Conservation (phyloP, 768 basidiomycete species). For the Macrocybe gigantea region DNA sequence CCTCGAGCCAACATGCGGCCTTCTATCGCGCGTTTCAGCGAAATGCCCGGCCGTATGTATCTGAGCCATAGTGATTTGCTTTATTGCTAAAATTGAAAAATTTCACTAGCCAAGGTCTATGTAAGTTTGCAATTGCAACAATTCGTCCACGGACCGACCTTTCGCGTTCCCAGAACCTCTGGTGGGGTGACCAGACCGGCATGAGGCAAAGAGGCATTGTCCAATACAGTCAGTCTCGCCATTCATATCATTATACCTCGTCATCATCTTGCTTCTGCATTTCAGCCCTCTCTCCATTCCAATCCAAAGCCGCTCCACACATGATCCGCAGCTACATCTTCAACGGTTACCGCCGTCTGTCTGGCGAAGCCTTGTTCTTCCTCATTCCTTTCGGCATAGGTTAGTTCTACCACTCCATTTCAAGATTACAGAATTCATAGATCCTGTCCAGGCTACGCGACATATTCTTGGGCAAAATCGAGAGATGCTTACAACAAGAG, state of each 20-base stretch:
- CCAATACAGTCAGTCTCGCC: conserved; percentile 65
- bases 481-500: conserved; percentile 65
- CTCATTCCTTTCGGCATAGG: conserved; percentile 71
- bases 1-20: conserved; percentile 50
- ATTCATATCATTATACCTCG: neutral
- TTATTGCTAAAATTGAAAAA: conserved; percentile 1
- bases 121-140: conserved; percentile 41
- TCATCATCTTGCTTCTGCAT: neutral
- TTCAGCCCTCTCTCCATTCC: conserved; percentile 78
- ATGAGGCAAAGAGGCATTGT: conserved; percentile 69
- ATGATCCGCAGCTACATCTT: conserved; percentile 73
- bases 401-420: conserved; percentile 32
- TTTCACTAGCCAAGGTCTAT: conserved; percentile 63
- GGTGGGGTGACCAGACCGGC: conserved; percentile 82
- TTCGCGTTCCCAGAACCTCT: conserved; percentile 52
- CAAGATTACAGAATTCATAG: conserved; percentile 1
- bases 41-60: conserved; percentile 80
- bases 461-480: conserved; percentile 75
- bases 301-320: conserved; percentile 66
- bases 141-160: neutral
- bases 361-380: conserved; percentile 73
- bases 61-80: neutral
- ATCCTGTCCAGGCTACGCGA: conserved; percentile 54
- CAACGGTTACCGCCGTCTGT: conserved; percentile 79
- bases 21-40: conserved; percentile 51